These are phyloP conservation scores for Botryotinia calthae DNA, from an alignment of 2,329 filamentous ascomycete species.

Conservation along the genomic window DNA sequence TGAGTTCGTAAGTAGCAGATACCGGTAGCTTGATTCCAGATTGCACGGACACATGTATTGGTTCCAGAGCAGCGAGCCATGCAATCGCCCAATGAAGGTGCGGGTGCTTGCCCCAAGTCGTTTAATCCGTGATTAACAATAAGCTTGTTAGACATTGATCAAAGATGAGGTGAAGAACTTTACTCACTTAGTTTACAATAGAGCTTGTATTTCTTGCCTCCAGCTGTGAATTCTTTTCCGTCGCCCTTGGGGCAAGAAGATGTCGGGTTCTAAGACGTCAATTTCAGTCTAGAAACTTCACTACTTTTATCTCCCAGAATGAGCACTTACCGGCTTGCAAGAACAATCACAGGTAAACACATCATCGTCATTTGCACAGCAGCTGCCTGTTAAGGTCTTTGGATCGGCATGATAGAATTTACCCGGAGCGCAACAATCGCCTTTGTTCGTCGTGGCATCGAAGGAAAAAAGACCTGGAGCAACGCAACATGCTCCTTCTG, in stretches of 20 bases:
- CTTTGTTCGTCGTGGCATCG: background rate
- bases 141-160: background rate
- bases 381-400: background rate
- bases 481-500: conserved; percentile 11
- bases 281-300: background rate
- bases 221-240: background rate
- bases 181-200: conserved; percentile 5
- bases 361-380: conserved; percentile 5
- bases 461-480: conserved; percentile 8
- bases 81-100: background rate
- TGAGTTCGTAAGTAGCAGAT: conserved; percentile 10
- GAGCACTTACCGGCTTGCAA: conserved; percentile 11
- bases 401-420: conserved; percentile 5
- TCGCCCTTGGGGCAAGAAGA: conserved; percentile 9
- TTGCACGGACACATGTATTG: background rate
- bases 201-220: conserved; percentile 1
- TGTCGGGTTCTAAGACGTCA: background rate
- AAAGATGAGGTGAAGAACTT: background rate
- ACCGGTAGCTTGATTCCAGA: background rate
- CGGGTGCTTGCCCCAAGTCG: background rate
- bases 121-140: conserved; percentile 10
- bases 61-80: conserved; percentile 7
- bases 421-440: background rate
- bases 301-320: too few relatives aligned
- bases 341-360: conserved; percentile 16